Percentiles rank a stretch among this genome's conserved stretches.
These are phyloP conservation scores for Phytophthora citrophthora DNA, from an alignment of 352 stramenopile genomes.

Conservation along the genomic window DNA sequence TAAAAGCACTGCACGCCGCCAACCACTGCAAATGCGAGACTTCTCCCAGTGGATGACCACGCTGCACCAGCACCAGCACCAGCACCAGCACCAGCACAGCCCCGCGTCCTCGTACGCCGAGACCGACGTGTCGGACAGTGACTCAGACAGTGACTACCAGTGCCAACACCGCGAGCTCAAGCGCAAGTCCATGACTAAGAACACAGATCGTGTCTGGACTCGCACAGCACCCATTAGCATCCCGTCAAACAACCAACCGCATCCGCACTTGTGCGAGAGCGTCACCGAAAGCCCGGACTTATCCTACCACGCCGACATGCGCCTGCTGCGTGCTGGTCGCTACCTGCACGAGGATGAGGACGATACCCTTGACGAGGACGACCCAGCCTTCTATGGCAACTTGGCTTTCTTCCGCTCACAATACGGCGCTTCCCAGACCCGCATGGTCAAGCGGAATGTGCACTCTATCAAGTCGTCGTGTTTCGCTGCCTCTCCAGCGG, in stretches of 20 bases:
- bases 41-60: slow-evolving; percentile 61
- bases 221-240: slow-evolving; percentile 70
- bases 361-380: slow-evolving; percentile 60
- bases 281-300: slow-evolving; percentile 32
- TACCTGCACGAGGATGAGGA: slow-evolving; percentile 26
- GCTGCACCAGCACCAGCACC: slow-evolving; percentile 43
- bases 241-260: slow-evolving; percentile 29
- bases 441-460: slow-evolving; percentile 14
- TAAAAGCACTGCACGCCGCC: neutral
- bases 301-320: slow-evolving; percentile 45
- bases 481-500: slow-evolving; percentile 7
- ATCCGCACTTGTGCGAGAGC: slow-evolving; percentile 27
- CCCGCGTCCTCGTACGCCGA: slow-evolving; percentile 63
- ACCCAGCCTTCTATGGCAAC: slow-evolving; percentile 70
- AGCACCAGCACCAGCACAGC: slow-evolving; percentile 46
- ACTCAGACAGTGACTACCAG: slow-evolving; percentile 47
- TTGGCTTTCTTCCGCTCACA: slow-evolving; percentile 73
- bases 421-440: slow-evolving; percentile 24
- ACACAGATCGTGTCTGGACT: slow-evolving; percentile 25
- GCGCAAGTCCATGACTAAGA: slow-evolving; percentile 28
- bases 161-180: slow-evolving; percentile 28
- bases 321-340: slow-evolving; percentile 30
- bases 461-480: neutral
- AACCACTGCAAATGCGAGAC: slow-evolving; percentile 36
- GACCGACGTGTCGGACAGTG: slow-evolving; percentile 52